phyloP scores from a whole-genome alignment of 1,284 basidiomycete genomes.

The Tilletia indica region DNA sequence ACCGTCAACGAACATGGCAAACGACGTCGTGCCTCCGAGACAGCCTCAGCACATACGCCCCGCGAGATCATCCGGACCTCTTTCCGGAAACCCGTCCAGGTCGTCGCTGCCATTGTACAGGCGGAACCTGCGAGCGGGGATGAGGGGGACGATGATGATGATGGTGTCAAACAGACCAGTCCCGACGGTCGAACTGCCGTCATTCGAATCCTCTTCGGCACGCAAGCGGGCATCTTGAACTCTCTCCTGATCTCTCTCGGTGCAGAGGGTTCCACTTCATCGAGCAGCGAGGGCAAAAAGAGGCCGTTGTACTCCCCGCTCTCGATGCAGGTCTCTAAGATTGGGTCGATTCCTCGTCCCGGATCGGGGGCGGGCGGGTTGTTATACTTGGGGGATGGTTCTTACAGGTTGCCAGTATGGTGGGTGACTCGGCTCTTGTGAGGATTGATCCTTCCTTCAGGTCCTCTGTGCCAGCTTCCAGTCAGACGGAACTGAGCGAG shows the following conservation, averaged over 20 bases:
- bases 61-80: conserved; percentile 29
- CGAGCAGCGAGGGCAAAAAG: no score
- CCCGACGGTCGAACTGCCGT: conserved; percentile 15
- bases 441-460: conserved; percentile 25
- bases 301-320: conserved; percentile 4
- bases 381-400: conserved; percentile 43
- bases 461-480: not conserved
- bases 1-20: conserved; percentile 41
- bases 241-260: not conserved
- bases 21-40: conserved; percentile 26
- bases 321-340: conserved; percentile 1
- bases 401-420: conserved; percentile 39
- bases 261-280: no score
- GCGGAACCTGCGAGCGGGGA: not conserved
- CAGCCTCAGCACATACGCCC: not conserved
- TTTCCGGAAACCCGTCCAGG: conserved; percentile 37
- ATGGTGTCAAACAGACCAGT: conserved; percentile 21
- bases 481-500: no score
- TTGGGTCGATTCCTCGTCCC: conserved; percentile 30
- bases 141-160: not conserved
- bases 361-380: conserved; percentile 39
- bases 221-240: conserved; percentile 5
- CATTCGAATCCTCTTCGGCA: conserved; percentile 13
- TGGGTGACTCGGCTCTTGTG: conserved; percentile 42
- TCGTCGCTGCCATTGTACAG: conserved; percentile 31